Evolutionary conservation across 495 filamentous ascomycete species (phyloP).

Genomic region (Aspergillus olivimuriae): DNA sequence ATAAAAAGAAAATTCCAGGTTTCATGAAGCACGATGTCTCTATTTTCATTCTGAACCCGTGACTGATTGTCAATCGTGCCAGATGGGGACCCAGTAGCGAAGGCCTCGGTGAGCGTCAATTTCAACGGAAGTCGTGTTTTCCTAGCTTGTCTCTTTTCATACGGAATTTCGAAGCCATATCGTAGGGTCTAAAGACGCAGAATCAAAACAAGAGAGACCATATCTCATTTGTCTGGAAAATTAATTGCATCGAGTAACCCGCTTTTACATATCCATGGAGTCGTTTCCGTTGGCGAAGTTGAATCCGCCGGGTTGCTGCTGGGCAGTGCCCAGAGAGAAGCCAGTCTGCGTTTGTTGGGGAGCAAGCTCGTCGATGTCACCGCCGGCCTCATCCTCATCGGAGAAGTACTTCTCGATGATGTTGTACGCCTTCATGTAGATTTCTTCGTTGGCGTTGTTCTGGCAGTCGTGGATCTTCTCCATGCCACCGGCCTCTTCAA

Average conservation of each 20-base stretch:
- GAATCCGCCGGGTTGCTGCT: constrained; percentile 74
- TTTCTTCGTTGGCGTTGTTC: constrained; percentile 99
- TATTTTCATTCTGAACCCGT: neutral
- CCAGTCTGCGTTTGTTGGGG: constrained; percentile 63
- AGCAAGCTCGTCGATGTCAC: constrained; percentile 63
- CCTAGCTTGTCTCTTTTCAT: constrained; percentile 4
- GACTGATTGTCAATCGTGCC: too few relatives aligned
- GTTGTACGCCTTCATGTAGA: constrained; percentile 99
- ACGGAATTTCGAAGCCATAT: neutral
- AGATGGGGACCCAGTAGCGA: too few relatives aligned
- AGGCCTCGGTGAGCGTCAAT: constrained; percentile 2
- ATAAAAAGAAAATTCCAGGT: neutral
- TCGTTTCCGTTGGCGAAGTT: constrained; percentile 87
- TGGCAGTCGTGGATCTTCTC: constrained; percentile 99
- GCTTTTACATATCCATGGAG: constrained; percentile 95
- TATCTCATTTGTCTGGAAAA: constrained; percentile 7
- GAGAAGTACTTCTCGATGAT: constrained; percentile 99
- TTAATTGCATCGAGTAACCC: constrained; percentile 11
- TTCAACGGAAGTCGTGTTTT: neutral
- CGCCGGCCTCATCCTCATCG: constrained; percentile 86
- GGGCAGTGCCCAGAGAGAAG: constrained; percentile 78
- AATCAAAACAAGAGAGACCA: constrained; percentile 9
- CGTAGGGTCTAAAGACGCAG: constrained; percentile 10
- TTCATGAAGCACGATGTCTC: neutral
- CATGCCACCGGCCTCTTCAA: constrained; percentile 98